Base-by-base conservation (phyloP, 208 protist genomes). In the Phytomonas serpens region DNA sequence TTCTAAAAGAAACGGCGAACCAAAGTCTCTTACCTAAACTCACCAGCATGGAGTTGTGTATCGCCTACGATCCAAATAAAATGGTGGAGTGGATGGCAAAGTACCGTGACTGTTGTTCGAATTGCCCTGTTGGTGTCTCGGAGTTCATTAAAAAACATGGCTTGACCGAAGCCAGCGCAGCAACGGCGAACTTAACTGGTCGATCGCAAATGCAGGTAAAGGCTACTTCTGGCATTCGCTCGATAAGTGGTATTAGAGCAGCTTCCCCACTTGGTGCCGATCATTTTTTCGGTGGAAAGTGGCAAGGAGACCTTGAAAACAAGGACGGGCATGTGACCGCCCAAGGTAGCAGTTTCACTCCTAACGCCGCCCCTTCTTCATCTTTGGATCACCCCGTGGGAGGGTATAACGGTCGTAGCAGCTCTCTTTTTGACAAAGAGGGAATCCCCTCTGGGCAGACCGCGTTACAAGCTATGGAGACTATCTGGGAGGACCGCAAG, bases 401-500 rank as follows among this genome's bases (percentile, higher is more conserved):
- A 10, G 31, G 29, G 29, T 11, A 29, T n/a, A 33, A n/a, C 5
- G 27, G 16, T 14, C 29, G 34, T n/a, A 40, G 37, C 37, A 40
- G 37, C 37, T 13, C 37, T 40, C 37, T 11, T 11, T 40, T 40
- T 40, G 37, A 40, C 11, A 40, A 40, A 11, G 37, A 40, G 37
- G 37, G 37, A 11, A 40, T 40, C 11, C 37, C 11, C 11, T 40
- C 37, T 40, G 37, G 37, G 37, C 37, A 40, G 37, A 11, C 11
- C 7, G 37, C 37, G 4, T 11, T 40, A 13, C 37, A 80, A 64
- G 80, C 80, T 11, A 69, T 95, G 19, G 76, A 78, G 37, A 77
- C 84, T 34, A 69, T 89, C 19, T 90, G 87, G 90, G 81, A 88
- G 73, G 81, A 90, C 31, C 81, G 87, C 19, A 78, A 87, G 72